A percentile compares a stretch with the other conserved stretches of the same genome.
These are phyloP conservation scores for Maudiozyma turicensis DNA, from an alignment of 805 yeast species.

Conservation along the genomic window DNA sequence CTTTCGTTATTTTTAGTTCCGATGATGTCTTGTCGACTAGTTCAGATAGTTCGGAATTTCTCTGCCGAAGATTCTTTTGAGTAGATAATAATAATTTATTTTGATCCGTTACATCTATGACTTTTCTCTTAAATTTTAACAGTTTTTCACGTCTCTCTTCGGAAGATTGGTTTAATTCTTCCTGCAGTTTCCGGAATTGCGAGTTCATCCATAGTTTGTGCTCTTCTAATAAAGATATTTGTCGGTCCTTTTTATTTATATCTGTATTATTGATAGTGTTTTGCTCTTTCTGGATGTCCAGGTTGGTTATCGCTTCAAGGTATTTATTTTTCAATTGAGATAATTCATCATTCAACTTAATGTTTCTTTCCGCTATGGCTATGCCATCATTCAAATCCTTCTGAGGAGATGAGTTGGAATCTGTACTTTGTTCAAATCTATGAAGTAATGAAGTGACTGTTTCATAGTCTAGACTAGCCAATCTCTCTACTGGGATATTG, in stretches of 20 bases:
- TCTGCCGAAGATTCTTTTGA: conserved; percentile 6
- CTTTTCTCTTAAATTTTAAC: conserved; percentile 12
- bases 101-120: conserved; percentile 21
- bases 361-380: too few relatives aligned
- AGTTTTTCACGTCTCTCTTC: conserved; percentile 8
- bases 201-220: conserved; percentile 27
- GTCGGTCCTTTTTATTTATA: not conserved
- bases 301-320: too few relatives aligned
- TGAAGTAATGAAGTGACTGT: too few relatives aligned
- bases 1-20: conserved; percentile 40
- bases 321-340: too few relatives aligned
- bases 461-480: too few relatives aligned
- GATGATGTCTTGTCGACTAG: conserved; percentile 36
- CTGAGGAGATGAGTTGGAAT: too few relatives aligned
- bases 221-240: conserved; percentile 17
- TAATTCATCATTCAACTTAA: too few relatives aligned
- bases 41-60: conserved; percentile 9
- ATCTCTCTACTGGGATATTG: too few relatives aligned
- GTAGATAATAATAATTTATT: conserved; percentile 2
- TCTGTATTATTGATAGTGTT: too few relatives aligned
- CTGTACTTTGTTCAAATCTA: too few relatives aligned
- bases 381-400: too few relatives aligned
- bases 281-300: too few relatives aligned
- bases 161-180: conserved; percentile 6
- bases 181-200: conserved; percentile 4